phyloP scores from a whole-genome alignment of 2,329 filamentous ascomycete genomes.

The Microthyrium microscopicum region DNA sequence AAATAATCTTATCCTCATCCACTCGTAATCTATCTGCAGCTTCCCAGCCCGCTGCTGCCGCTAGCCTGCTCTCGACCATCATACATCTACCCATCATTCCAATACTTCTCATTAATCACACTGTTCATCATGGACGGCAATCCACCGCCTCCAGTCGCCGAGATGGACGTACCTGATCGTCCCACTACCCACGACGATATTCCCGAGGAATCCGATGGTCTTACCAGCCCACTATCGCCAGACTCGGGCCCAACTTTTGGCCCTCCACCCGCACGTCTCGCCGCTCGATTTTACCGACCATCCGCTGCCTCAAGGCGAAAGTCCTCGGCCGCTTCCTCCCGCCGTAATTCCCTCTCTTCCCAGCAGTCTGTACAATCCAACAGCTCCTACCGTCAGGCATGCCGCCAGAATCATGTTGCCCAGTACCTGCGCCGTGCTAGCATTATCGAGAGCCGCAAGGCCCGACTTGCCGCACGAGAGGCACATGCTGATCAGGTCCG shows the following conservation, averaged over 20 bases:
- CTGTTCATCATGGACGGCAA: too few relatives aligned
- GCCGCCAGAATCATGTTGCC: conserved; percentile 61
- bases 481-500: conserved; percentile 74
- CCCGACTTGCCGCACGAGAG: conserved; percentile 61
- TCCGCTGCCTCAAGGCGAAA: conserved; percentile 50
- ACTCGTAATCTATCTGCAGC: neutral
- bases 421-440: conserved; percentile 66
- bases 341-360: conserved; percentile 65
- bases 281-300: conserved; percentile 57
- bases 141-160: neutral
- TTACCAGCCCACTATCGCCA: conserved; percentile 23
- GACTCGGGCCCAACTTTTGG: conserved; percentile 24
- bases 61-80: neutral
- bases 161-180: conserved; percentile 6
- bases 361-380: conserved; percentile 54
- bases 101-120: neutral
- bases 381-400: conserved; percentile 32
- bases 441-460: conserved; percentile 66
- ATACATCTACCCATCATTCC: neutral
- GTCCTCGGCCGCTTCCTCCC: conserved; percentile 61
- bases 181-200: conserved; percentile 23
- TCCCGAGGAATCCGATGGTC: conserved; percentile 22
- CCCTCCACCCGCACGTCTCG: conserved; percentile 58
- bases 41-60: neutral
- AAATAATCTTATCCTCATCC: too few relatives aligned